These are phyloP conservation scores for Melanomma pulvis-pyrius DNA, from an alignment of 495 filamentous ascomycete genomes.

Conservation along the genomic window DNA sequence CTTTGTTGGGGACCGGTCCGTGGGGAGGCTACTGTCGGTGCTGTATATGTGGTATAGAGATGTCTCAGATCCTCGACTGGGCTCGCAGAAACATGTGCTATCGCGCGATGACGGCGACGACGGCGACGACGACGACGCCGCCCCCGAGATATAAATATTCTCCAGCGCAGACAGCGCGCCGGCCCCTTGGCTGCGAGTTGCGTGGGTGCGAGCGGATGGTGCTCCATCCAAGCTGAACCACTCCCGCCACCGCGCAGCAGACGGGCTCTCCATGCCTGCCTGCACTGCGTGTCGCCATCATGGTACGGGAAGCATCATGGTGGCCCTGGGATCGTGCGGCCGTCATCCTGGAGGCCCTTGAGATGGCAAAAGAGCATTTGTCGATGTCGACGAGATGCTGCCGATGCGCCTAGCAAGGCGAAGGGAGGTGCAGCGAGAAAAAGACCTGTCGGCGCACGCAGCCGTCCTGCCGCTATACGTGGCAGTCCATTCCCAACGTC, in stretches of 20 bases:
- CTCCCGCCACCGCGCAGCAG: slow-evolving; percentile 28
- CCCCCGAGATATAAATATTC: slow-evolving; percentile 31
- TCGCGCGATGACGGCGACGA: neutral
- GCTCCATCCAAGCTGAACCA: slow-evolving; percentile 33
- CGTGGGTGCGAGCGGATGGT: slow-evolving; percentile 2
- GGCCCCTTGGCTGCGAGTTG: slow-evolving; percentile 22
- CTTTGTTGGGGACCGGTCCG: neutral
- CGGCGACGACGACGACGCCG: neutral
- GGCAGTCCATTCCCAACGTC: slow-evolving; percentile 29
- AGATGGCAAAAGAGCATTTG: slow-evolving; percentile 37
- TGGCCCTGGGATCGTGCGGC: slow-evolving; percentile 21
- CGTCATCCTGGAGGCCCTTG: slow-evolving; percentile 33
- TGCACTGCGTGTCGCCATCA: slow-evolving; percentile 21
- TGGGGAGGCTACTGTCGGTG: neutral
- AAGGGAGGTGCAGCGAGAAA: slow-evolving; percentile 24
- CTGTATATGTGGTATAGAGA: neutral
- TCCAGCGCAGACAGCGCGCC: slow-evolving; percentile 9
- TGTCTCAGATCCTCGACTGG: slow-evolving; percentile 6
- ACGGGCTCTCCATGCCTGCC: slow-evolving; percentile 4
- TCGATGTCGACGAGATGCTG: slow-evolving; percentile 24
- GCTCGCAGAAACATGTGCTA: neutral
- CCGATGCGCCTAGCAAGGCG: slow-evolving; percentile 27
- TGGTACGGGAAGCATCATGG: slow-evolving; percentile 20
- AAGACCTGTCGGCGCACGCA: slow-evolving; percentile 24
- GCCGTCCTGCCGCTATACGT: slow-evolving; percentile 24